Conservation (phyloP, 2,329 filamentous ascomycete species). For the Trichoderma koningii region DNA sequence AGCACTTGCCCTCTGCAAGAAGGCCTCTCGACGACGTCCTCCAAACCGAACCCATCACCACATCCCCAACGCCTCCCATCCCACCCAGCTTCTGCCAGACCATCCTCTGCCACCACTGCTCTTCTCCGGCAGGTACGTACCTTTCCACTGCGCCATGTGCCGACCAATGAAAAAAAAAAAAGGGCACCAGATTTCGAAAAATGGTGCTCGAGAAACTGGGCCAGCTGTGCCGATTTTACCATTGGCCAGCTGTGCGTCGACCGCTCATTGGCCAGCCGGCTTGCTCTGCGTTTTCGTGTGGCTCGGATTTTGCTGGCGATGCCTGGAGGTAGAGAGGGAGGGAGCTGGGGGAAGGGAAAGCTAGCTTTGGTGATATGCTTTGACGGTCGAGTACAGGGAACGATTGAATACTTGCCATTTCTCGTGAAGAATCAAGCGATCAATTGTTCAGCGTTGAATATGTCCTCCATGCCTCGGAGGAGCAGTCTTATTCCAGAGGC, state of each 20-base stretch:
- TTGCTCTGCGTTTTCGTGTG: slow-evolving; percentile 34
- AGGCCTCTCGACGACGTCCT: background rate
- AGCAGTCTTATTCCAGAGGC: no score
- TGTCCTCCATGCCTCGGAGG: no score
- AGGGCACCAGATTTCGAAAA: background rate
- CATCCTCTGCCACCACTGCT: background rate
- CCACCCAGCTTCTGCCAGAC: background rate
- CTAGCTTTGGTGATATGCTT: background rate
- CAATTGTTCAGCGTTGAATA: no score
- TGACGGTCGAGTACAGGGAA: no score
- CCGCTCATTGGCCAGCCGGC: background rate
- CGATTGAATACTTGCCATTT: no score
- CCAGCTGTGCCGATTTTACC: slow-evolving; percentile 3
- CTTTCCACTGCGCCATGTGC: background rate
- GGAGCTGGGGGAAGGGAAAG: background rate
- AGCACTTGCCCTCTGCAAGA: background rate
- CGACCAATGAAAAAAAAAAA: background rate
- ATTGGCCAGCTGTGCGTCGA: background rate
- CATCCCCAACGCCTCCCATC: background rate
- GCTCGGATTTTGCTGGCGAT: background rate
- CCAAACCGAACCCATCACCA: background rate
- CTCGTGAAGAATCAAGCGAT: no score
- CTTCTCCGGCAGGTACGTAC: background rate
- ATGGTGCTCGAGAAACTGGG: background rate
- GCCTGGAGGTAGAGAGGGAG: background rate